These are phyloP conservation scores for Sambucus nigra DNA, from an alignment of 129 eudicot species.

Conservation along the genomic window DNA sequence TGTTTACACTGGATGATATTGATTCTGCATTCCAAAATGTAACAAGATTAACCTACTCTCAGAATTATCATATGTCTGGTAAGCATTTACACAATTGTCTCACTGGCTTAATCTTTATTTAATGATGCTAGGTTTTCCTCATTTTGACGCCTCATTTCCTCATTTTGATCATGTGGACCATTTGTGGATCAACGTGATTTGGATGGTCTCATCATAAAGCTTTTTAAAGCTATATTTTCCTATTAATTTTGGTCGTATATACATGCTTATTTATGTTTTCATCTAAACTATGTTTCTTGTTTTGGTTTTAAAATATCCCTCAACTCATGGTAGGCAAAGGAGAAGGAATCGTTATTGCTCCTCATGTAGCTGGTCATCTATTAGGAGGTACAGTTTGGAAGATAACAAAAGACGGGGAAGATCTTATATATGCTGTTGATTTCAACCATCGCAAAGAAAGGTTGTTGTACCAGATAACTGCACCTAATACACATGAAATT, in stretches of 20 bases:
- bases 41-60: slow-evolving; percentile 86
- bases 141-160: too few species aligned
- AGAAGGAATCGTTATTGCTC: slow-evolving; percentile 97
- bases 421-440: slow-evolving; percentile 92
- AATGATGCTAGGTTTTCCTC: too few species aligned
- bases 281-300: neutral
- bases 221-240: neutral
- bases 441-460: slow-evolving; percentile 97
- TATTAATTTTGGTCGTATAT: neutral
- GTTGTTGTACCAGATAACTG: slow-evolving; percentile 22
- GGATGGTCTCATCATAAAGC: neutral
- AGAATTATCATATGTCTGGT: slow-evolving; percentile 89
- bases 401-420: slow-evolving; percentile 97
- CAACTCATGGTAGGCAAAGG: slow-evolving; percentile 61
- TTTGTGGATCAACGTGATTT: neutral
- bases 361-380: slow-evolving; percentile 91
- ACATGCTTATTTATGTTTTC: neutral
- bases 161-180: too few species aligned
- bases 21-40: slow-evolving; percentile 85
- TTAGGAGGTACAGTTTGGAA: slow-evolving; percentile 96
- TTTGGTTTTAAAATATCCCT: neutral
- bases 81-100: slow-evolving; percentile 9
- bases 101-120: neutral
- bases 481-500: neutral
- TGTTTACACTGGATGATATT: slow-evolving; percentile 92